phyloP scores from a whole-genome alignment of 345 rosid genomes.

The Syzygium aqueum region DNA sequence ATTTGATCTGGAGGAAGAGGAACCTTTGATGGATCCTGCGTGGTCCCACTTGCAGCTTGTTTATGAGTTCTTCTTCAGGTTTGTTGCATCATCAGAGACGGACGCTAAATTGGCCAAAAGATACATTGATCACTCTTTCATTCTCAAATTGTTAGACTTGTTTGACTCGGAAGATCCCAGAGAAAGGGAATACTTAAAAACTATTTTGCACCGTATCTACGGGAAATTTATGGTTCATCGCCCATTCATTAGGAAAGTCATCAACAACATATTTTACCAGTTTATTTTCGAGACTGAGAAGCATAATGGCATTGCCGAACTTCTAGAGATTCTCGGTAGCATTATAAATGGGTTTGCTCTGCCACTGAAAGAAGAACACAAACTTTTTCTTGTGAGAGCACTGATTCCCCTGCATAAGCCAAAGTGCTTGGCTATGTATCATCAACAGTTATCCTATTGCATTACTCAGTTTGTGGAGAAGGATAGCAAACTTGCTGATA shows the following conservation, averaged over 20 bases:
- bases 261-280: slow-evolving; percentile 12
- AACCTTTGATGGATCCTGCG: slow-evolving; percentile 10
- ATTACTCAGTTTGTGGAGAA: slow-evolving; percentile 14
- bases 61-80: slow-evolving; percentile 12
- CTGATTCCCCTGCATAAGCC: slow-evolving; percentile 16
- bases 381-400: slow-evolving; percentile 10
- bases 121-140: slow-evolving; percentile 15
- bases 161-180: slow-evolving; percentile 16
- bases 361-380: slow-evolving; percentile 13
- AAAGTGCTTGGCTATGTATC: slow-evolving; percentile 12
- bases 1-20: slow-evolving; percentile 15
- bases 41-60: slow-evolving; percentile 16
- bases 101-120: slow-evolving; percentile 11
- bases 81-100: slow-evolving; percentile 11
- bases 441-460: slow-evolving; percentile 14
- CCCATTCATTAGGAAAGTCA: slow-evolving; percentile 11
- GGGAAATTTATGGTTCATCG: slow-evolving; percentile 17
- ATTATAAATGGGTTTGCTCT: slow-evolving; percentile 15
- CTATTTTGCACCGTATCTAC: slow-evolving; percentile 13
- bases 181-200: slow-evolving; percentile 14
- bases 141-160: slow-evolving; percentile 10
- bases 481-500: slow-evolving; percentile 14
- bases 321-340: slow-evolving; percentile 10
- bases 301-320: slow-evolving; percentile 14
- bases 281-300: slow-evolving; percentile 15